Conservation (phyloP, 2,329 filamentous ascomycete species). For the Neoarthrinium moseri region DNA sequence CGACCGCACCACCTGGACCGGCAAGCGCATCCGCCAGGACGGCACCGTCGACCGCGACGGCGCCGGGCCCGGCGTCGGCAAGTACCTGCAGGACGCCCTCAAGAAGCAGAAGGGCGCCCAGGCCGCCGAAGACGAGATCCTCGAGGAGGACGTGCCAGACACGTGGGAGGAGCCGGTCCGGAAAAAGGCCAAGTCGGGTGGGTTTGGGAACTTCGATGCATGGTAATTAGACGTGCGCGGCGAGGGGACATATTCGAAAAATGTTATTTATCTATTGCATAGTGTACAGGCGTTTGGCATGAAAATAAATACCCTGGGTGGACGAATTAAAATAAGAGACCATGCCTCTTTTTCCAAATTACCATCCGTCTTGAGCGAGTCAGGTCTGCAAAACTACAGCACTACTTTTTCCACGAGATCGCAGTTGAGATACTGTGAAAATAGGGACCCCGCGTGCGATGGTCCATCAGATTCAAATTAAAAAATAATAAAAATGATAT, state of each 20-base stretch:
- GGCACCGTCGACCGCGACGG: slow-evolving; percentile 52
- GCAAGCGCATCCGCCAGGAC: slow-evolving; percentile 76
- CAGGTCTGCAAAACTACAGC: too few species aligned
- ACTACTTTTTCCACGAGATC: too few species aligned
- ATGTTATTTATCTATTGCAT: too few species aligned
- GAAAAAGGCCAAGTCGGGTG: slow-evolving; percentile 78
- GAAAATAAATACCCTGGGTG: too few species aligned
- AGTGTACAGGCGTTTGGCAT: too few species aligned
- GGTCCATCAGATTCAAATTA: too few species aligned
- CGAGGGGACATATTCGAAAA: neutral
- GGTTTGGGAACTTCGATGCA: slow-evolving; percentile 92
- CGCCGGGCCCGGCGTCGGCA: slow-evolving; percentile 60
- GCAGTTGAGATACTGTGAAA: too few species aligned
- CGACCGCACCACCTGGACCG: slow-evolving; percentile 92
- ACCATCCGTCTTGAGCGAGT: too few species aligned
- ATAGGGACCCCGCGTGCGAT: too few species aligned
- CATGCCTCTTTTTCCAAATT: too few species aligned
- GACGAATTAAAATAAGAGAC: too few species aligned
- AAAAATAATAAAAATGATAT: too few species aligned
- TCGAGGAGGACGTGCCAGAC: slow-evolving; percentile 61
- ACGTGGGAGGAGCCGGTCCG: slow-evolving; percentile 68
- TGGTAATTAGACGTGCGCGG: slow-evolving; percentile 60
- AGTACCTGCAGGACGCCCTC: slow-evolving; percentile 71
- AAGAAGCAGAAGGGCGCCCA: slow-evolving; percentile 26
- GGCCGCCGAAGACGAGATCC: slow-evolving; percentile 53